A percentile compares a stretch with the other conserved stretches of the same genome.
Conservation (phyloP, 2,329 filamentous ascomycete species). For the Moelleriella libera region DNA sequence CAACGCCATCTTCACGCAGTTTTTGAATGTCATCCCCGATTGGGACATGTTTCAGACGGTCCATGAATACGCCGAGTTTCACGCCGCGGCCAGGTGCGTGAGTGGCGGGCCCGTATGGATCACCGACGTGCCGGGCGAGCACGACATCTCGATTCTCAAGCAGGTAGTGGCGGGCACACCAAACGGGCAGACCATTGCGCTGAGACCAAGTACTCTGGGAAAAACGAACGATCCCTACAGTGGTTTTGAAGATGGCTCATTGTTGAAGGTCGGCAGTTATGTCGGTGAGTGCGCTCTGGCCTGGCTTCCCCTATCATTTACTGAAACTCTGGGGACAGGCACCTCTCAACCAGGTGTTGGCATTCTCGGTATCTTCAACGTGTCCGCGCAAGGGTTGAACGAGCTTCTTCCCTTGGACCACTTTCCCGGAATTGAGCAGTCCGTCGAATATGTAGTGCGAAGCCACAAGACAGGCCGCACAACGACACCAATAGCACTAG, state of each 20-base stretch:
- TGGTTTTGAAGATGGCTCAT: conserved; percentile 54
- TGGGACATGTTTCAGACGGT: conserved; percentile 59
- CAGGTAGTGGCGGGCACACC: conserved; percentile 70
- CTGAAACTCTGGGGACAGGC: conserved; percentile 15
- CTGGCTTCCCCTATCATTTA: background rate
- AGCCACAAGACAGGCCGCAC: conserved; percentile 55
- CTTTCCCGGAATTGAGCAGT: conserved; percentile 55
- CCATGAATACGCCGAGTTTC: conserved; percentile 61
- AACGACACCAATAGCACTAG: conserved; percentile 32
- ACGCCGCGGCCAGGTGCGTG: conserved; percentile 79
- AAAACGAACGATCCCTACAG: conserved; percentile 62
- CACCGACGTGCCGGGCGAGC: conserved; percentile 74
- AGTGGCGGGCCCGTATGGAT: conserved; percentile 90
- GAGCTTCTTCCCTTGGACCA: conserved; percentile 57
- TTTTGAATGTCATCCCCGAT: conserved; percentile 78
- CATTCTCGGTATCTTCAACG: conserved; percentile 77
- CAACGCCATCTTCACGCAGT: conserved; percentile 68
- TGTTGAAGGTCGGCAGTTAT: conserved; percentile 71
- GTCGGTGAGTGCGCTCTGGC: conserved; percentile 35
- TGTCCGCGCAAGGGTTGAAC: conserved; percentile 44
- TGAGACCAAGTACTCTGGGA: conserved; percentile 64
- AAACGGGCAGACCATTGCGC: conserved; percentile 60
- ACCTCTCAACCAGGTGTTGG: conserved; percentile 51
- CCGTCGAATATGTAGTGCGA: conserved; percentile 54
- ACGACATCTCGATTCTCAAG: conserved; percentile 59